Evolutionary conservation across 2,329 filamentous ascomycete species (phyloP), one percentile per base, ranked within the genome.

Genomic region (Monascus ruber): DNA sequence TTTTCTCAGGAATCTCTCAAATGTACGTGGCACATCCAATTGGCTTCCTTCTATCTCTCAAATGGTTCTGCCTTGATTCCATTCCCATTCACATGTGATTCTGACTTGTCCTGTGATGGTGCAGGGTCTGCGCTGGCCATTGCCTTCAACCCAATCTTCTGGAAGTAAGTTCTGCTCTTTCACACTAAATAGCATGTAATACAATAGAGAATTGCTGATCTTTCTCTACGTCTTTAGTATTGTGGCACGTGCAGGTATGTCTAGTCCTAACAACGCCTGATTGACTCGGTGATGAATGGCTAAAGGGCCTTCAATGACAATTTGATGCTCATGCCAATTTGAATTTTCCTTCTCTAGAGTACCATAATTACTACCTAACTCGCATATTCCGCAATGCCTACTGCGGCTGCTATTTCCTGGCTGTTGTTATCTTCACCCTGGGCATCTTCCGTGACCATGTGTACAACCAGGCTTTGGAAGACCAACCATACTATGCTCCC

Each of bases 141-240:
- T 65, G 74, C 81, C 36, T 96, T 98, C 68, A 98, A 98, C 66
- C 91, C 91, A 24, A 81, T 91, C n/a, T 96, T 95, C 66, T 98
- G 91, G 91, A 98, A 98, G 88, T 94, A 74, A 72, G 85, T 74
- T 38, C 32, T 33, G 6, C 32, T 6, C 29, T 44, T 34, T 29
- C 11, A 7, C 37, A 43, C 47, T 35, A 31, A 37, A 24, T 11
- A 34, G 32, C 37, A 17, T 41, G 17, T 34, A n/a, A 9, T 24
- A 25, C 26, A 33, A 36, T 31, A 17, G 9, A 17, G 40, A 43
- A 49, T 35, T 34, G 37, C 48, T 53, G 37, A 52, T 33, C 10
- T 34, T 26, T 37, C 33, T 9, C 37, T 17, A 38, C 33, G 41
- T 38, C 34, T 47, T 27, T 50, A 93, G 85, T 63, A 83, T 87